phyloP scores from a whole-genome alignment of 306 rosid species.

The Inga leiocalycina region DNA sequence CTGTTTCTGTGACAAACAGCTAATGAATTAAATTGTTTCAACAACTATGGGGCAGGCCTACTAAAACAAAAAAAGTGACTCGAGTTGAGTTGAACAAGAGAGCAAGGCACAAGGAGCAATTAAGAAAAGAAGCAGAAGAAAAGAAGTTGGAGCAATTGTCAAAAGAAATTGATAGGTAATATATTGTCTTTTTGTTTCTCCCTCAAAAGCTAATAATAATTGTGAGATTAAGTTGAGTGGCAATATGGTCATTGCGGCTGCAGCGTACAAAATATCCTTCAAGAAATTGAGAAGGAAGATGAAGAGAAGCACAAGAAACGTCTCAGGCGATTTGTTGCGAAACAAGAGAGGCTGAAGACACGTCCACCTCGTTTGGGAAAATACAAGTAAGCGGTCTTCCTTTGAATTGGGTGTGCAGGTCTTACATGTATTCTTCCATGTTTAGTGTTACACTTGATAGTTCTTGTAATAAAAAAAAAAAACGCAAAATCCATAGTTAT shows the following conservation, averaged over 20 bases:
- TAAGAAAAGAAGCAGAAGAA: slow-evolving; percentile 59
- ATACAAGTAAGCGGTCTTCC: slow-evolving; percentile 66
- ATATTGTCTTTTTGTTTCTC: slow-evolving; percentile 9
- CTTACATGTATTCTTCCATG: too few species aligned
- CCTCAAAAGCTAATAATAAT: not conserved
- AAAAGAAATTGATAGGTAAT: slow-evolving; percentile 84
- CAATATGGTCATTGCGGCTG: slow-evolving; percentile 12
- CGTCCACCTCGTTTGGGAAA: slow-evolving; percentile 87
- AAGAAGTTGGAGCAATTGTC: slow-evolving; percentile 58
- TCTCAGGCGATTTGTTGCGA: slow-evolving; percentile 68
- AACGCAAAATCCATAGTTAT: not conserved
- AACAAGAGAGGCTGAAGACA: slow-evolving; percentile 69
- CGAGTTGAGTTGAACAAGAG: slow-evolving; percentile 76
- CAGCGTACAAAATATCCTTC: slow-evolving; percentile 71
- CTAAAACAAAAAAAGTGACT: slow-evolving; percentile 68
- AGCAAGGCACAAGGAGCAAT: slow-evolving; percentile 64
- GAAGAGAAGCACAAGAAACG: slow-evolving; percentile 64
- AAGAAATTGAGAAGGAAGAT: slow-evolving; percentile 78
- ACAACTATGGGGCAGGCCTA: slow-evolving; percentile 50
- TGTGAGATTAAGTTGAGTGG: slow-evolving; percentile 8
- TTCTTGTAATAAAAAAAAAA: not conserved
- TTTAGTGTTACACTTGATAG: not conserved
- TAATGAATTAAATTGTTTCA: slow-evolving; percentile 30
- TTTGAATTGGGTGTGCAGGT: not conserved
- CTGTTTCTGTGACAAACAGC: too few species aligned